Conservation (phyloP, 495 filamentous ascomycete genomes). For the Glarea lozoyensis region DNA sequence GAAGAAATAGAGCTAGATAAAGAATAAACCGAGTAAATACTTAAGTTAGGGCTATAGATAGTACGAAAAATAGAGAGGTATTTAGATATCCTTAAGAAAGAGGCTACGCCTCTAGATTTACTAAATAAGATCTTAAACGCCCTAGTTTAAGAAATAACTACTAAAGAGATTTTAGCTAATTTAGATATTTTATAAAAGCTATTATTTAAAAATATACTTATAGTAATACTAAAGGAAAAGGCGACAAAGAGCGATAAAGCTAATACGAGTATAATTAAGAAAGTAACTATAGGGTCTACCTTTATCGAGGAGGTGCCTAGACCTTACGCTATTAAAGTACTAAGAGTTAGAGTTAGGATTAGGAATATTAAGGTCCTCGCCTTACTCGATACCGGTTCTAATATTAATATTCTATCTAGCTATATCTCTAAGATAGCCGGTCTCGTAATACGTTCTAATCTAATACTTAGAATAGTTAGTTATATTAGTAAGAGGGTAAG, state of each 20-base stretch:
- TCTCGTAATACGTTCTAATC: neutral
- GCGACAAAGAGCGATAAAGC: neutral
- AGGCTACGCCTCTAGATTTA: neutral
- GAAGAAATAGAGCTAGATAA: slow-evolving; percentile 4
- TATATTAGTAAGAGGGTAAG: neutral
- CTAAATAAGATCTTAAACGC: neutral
- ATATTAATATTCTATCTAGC: neutral
- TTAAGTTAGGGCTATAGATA: neutral
- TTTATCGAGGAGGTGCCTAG: neutral
- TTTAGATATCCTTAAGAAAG: neutral
- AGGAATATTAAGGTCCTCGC: neutral
- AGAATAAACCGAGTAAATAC: neutral
- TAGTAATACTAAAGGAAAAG: neutral
- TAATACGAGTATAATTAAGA: neutral
- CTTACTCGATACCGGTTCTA: neutral
- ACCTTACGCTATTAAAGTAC: neutral
- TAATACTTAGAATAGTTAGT: neutral
- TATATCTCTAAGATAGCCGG: neutral
- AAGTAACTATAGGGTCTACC: neutral
- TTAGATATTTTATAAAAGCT: neutral
- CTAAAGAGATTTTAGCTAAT: neutral
- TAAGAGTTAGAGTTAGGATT: neutral
- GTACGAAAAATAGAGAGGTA: neutral
- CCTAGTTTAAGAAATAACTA: neutral
- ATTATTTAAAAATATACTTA: neutral